These are phyloP conservation scores for Hypoxylon lenormandii DNA, from an alignment of 495 filamentous ascomycete genomes.

Conservation along the genomic window DNA sequence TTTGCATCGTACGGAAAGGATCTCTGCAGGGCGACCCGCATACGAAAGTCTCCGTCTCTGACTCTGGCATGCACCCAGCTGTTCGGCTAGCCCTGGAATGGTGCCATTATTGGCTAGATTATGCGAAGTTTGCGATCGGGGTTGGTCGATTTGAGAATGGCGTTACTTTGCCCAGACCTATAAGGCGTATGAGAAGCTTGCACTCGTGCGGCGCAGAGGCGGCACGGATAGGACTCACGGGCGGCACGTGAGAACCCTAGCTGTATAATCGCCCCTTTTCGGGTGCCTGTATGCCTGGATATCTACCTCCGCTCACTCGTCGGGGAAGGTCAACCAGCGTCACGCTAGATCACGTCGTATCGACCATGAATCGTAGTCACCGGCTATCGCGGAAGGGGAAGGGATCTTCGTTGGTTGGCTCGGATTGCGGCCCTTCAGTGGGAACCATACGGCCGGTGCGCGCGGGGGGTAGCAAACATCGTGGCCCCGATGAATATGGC, in stretches of 20 bases:
- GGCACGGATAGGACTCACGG: constrained; percentile 12
- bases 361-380: not conserved
- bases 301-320: not conserved
- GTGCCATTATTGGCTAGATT: constrained; percentile 8
- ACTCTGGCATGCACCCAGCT: not conserved
- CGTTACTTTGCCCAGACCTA: constrained; percentile 10
- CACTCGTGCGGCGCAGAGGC: constrained; percentile 2
- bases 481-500: not conserved
- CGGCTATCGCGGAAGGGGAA: not conserved
- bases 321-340: not conserved
- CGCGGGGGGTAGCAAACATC: not conserved
- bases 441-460: not conserved
- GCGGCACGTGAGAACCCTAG: constrained; percentile 26
- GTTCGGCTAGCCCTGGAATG: not conserved
- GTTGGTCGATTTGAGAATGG: constrained; percentile 16
- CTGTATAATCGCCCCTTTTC: constrained; percentile 7
- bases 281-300: not conserved
- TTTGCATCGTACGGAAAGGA: not conserved
- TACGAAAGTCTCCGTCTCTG: not conserved
- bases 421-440: not conserved
- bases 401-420: not conserved
- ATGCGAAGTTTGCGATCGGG: not conserved
- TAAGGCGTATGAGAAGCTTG: constrained; percentile 8
- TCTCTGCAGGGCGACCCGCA: not conserved
- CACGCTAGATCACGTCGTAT: constrained; percentile 4